Evolutionary conservation across 2,329 filamentous ascomycete genomes (phyloP), one percentile per base, ranked within the genome.

Genomic region (Fusarium sp.): DNA sequence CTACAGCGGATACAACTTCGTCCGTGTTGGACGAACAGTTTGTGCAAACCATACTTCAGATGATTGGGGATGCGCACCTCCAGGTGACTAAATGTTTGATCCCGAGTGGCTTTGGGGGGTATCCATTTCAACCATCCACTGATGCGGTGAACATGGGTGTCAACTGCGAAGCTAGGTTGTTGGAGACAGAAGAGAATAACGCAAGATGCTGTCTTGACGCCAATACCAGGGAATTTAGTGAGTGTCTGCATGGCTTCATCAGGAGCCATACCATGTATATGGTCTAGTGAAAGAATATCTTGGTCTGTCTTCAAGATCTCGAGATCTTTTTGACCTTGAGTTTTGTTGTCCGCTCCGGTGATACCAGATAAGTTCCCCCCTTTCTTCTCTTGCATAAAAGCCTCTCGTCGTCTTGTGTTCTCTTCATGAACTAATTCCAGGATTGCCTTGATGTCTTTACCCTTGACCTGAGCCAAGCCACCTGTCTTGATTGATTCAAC

Each of bases 401-500:
- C 75, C 56, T 78, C 74, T 50, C 72, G 57, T 49, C 76, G 67
- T 52, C 54, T 60, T 25, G 52, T 65, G 42, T 78, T 78, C 62
- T 78, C 76, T 56, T 78, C 68, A 32, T 78, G 69, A 9, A 78
- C 76, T 37, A 77, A 50, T 35, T 75, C 76, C 30, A 78, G 47
- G 19, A 78, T 78, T 21, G 69, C 68, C 40, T 78, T 78, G 56
- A 78, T 78, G 43, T 78, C 76, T 44, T 73, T 74, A 13, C 76
- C 77, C 58, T 78, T 78, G 33, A 74, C 72, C 46, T 77, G 74
- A 30, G 76, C 76, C 43, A 78, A 47, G 9, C 76, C 76, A 3
- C 90, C 90, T 71, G 92, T 91, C 16, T 83, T 83, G 19, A 94
- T 87, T 0, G 91, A 88, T 9, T 85, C 80, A 2, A 85, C 83